Percentiles rank a stretch among this genome's conserved stretches.
Conservation (phyloP, 805 yeast species). For the Hanseniaspora lachancei region DNA sequence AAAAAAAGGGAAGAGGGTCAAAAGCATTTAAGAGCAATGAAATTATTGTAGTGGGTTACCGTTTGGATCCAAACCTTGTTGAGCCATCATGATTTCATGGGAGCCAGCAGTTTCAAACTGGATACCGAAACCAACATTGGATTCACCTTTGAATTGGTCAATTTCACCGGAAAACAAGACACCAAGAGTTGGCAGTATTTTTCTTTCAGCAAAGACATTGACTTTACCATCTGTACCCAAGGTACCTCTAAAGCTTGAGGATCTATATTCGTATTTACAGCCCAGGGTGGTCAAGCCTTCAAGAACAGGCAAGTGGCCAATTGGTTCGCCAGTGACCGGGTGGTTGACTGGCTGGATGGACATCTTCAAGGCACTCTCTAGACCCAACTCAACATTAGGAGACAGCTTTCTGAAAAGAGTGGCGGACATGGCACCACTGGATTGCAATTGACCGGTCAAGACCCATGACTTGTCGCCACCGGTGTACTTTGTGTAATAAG, state of each 20-base stretch:
- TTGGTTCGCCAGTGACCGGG: slow-evolving; percentile 63
- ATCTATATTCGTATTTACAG: slow-evolving; percentile 96
- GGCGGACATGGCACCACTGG: slow-evolving; percentile 77
- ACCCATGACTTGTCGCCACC: slow-evolving; percentile 65
- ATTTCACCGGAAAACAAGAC: slow-evolving; percentile 82
- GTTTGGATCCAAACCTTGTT: slow-evolving; percentile 73
- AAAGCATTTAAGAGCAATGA: slow-evolving; percentile 19
- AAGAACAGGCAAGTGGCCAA: slow-evolving; percentile 69
- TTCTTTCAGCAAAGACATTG: slow-evolving; percentile 79
- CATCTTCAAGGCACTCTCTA: slow-evolving; percentile 74
- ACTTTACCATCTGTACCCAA: slow-evolving; percentile 85
- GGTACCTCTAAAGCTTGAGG: slow-evolving; percentile 89
- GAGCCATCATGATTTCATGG: slow-evolving; percentile 84
- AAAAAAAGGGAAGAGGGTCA: no score
- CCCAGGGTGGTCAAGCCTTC: slow-evolving; percentile 91
- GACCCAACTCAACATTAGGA: slow-evolving; percentile 87
- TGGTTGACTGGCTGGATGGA: slow-evolving; percentile 61
- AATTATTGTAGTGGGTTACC: slow-evolving; percentile 81
- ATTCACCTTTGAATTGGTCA: slow-evolving; percentile 68
- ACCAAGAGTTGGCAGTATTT: slow-evolving; percentile 82
- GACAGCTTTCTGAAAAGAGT: slow-evolving; percentile 91
- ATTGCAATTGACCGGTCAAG: slow-evolving; percentile 84
- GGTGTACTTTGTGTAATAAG: slow-evolving; percentile 81
- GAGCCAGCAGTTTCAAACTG: slow-evolving; percentile 93
- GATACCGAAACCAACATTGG: slow-evolving; percentile 83